Percentiles rank a stretch among this genome's conserved stretches.
Evolutionary conservation across 306 rosid species (phyloP).

Genomic region (Quillaja saponaria): DNA sequence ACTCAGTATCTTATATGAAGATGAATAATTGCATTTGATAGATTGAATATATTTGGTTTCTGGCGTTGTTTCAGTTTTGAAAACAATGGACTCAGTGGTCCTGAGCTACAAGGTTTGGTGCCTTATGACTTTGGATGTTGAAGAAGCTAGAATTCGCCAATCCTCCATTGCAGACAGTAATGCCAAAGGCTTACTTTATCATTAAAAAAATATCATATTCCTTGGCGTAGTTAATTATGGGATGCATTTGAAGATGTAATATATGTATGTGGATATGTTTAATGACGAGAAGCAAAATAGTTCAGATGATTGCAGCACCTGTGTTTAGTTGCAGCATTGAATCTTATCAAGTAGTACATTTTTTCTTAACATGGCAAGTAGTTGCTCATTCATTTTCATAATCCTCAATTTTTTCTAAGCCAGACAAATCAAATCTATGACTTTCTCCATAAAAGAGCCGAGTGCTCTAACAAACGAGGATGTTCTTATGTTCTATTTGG

Average conservation of each 20-base stretch:
- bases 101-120: constrained; percentile 83
- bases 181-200: constrained; percentile 18
- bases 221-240: constrained; percentile 6
- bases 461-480: no score
- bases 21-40: no score
- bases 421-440: no score
- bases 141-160: constrained; percentile 25
- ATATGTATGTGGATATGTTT: constrained; percentile 5
- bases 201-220: constrained; percentile 24
- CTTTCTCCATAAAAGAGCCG: no score
- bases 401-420: no score
- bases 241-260: constrained; percentile 17
- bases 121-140: constrained; percentile 89
- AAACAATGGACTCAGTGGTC: constrained; percentile 77
- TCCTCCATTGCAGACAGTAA: constrained; percentile 10
- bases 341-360: no score
- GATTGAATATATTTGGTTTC: not conserved
- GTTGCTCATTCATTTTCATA: no score
- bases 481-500: no score
- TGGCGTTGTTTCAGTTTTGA: constrained; percentile 58
- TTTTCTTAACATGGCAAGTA: no score
- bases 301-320: constrained; percentile 27
- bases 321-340: constrained; percentile 15
- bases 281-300: constrained; percentile 15
- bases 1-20: no score